Percentiles rank a stretch among this genome's conserved stretches.
Evolutionary conservation across 1,284 basidiomycete genomes (phyloP).

Genomic region (Thecaphora thlaspeos): DNA sequence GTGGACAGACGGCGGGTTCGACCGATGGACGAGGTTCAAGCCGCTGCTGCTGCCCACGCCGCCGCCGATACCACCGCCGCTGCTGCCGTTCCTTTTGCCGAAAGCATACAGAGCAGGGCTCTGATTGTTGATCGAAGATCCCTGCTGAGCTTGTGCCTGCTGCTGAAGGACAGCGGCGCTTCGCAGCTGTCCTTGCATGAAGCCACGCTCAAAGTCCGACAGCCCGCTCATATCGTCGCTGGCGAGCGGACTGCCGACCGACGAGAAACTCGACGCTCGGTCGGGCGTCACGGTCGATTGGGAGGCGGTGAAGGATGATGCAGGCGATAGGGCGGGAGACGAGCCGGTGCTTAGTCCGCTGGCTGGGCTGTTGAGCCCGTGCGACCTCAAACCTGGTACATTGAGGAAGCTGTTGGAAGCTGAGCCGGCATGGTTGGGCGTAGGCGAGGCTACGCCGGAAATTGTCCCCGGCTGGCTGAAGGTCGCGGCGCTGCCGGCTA

Average conservation of each 20-base stretch:
- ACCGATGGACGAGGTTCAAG: too few relatives aligned
- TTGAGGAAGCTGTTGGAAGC: constrained; percentile 5
- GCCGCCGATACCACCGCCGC: too few relatives aligned
- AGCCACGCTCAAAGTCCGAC: constrained; percentile 20
- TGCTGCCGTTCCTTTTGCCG: too few relatives aligned
- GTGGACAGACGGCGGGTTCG: too few relatives aligned
- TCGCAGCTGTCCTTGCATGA: constrained; percentile 12
- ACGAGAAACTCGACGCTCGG: constrained; percentile 1
- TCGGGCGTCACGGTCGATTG: too few relatives aligned
- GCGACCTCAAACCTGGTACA: too few relatives aligned
- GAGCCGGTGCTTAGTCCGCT: constrained; percentile 2
- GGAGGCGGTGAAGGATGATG: constrained; percentile 8
- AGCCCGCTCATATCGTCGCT: background rate
- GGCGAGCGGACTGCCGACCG: constrained; percentile 2
- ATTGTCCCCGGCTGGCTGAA: constrained; percentile 6
- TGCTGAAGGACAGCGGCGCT: background rate
- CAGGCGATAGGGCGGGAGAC: constrained; percentile 6
- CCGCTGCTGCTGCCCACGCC: too few relatives aligned
- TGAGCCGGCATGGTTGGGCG: background rate
- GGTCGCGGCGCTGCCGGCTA: constrained; percentile 24
- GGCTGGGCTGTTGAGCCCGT: too few relatives aligned
- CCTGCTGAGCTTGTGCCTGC: background rate
- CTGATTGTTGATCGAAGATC: background rate
- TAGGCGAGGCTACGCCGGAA: background rate
- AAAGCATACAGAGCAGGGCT: background rate